These are phyloP conservation scores for Lichtheimia corymbifera DNA, from an alignment of 371 early-diverging fungal species.

Conservation along the genomic window DNA sequence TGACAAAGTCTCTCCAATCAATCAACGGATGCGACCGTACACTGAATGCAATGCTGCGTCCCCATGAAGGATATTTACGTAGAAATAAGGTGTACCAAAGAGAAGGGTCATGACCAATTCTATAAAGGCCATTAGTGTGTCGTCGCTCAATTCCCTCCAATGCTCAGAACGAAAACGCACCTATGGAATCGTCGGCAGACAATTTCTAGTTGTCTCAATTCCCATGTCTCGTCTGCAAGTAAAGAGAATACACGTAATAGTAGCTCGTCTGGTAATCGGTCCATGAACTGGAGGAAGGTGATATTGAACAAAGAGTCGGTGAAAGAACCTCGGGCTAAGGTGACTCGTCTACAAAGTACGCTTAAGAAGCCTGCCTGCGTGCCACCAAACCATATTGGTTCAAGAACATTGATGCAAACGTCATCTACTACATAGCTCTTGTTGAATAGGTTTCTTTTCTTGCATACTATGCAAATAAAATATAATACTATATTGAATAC, in stretches of 20 bases:
- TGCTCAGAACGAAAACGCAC: slow-evolving; percentile 11
- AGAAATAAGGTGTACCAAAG: slow-evolving; percentile 35
- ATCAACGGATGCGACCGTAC: slow-evolving; percentile 20
- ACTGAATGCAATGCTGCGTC: slow-evolving; percentile 22
- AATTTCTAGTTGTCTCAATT: slow-evolving; percentile 21
- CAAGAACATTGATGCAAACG: too few relatives aligned
- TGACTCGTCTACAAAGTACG: too few relatives aligned
- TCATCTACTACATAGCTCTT: too few relatives aligned
- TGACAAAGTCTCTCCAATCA: slow-evolving; percentile 37
- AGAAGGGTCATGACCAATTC: slow-evolving; percentile 21
- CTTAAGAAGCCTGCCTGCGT: too few relatives aligned
- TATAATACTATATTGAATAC: too few relatives aligned
- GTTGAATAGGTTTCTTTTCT: too few relatives aligned
- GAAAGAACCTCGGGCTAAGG: too few relatives aligned
- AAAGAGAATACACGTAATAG: slow-evolving; percentile 27
- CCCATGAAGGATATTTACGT: slow-evolving; percentile 33
- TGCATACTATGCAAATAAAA: too few relatives aligned
- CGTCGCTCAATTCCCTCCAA: neutral
- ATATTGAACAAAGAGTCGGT: slow-evolving; percentile 1
- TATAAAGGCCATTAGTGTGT: neutral
- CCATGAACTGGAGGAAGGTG: slow-evolving; percentile 18
- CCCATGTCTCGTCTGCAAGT: slow-evolving; percentile 22
- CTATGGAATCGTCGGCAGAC: slow-evolving; percentile 30
- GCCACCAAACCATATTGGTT: too few relatives aligned
- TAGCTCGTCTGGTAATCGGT: slow-evolving; percentile 38